Percentiles rank a stretch among this genome's conserved stretches.
phyloP scores from a whole-genome alignment of 2,329 filamentous ascomycete species.

The Venturia carpophila region DNA sequence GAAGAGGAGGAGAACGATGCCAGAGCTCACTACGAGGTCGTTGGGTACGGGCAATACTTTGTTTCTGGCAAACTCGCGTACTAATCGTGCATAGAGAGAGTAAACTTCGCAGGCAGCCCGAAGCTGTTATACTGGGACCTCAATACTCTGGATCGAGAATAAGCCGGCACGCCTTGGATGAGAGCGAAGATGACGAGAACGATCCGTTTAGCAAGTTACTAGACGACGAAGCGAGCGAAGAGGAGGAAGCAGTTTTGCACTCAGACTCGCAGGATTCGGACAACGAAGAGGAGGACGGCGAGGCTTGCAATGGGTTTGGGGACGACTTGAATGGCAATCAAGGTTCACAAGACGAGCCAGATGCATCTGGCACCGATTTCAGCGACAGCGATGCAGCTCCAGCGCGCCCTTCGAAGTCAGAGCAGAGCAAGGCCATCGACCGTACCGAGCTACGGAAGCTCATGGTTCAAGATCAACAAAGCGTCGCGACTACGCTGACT shows the following conservation, averaged over 20 bases:
- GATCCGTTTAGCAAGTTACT: conserved; percentile 37
- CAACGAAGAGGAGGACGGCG: conserved; percentile 31
- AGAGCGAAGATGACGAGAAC: conserved; percentile 37
- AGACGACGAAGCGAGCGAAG: conserved; percentile 24
- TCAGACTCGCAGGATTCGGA: conserved; percentile 33
- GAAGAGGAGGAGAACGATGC: conserved; percentile 48
- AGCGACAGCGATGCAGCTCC: conserved; percentile 2
- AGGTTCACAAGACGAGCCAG: conserved; percentile 23
- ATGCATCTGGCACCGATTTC: conserved; percentile 21
- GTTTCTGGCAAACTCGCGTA: conserved; percentile 36
- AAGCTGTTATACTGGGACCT: conserved; percentile 61
- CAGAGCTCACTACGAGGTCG: conserved; percentile 78
- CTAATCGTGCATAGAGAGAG: conserved; percentile 52
- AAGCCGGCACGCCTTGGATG: conserved; percentile 58
- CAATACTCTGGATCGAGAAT: conserved; percentile 73
- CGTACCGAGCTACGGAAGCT: conserved; percentile 58
- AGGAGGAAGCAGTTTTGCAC: conserved; percentile 32
- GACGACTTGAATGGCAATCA: conserved; percentile 25
- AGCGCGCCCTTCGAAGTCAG: not conserved
- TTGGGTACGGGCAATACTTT: conserved; percentile 37
- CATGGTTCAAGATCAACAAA: conserved; percentile 60
- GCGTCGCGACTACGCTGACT: conserved; percentile 54
- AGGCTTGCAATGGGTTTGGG: conserved; percentile 25
- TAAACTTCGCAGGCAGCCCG: conserved; percentile 63
- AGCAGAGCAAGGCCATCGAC: conserved; percentile 24